Percentiles rank a stretch among this genome's conserved stretches.
Evolutionary conservation across 495 filamentous ascomycete species (phyloP).

Genomic region (Viridothelium virens): DNA sequence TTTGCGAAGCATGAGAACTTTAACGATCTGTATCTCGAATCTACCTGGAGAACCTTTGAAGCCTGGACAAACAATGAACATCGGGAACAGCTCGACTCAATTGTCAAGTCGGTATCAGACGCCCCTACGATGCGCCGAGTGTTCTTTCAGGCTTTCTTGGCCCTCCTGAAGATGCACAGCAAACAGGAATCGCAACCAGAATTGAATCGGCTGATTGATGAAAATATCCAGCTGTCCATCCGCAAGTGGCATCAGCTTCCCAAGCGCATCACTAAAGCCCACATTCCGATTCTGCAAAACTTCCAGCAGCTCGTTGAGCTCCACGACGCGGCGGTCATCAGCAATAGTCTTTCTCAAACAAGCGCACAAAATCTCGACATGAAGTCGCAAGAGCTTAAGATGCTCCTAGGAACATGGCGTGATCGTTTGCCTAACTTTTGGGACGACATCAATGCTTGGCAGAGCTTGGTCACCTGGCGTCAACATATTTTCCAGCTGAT

Average conservation of each 20-base stretch:
- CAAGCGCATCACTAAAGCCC: conserved; percentile 84
- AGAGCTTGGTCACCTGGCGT: conserved; percentile 96
- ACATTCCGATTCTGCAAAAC: conserved; percentile 90
- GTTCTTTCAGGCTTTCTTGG: conserved; percentile 98
- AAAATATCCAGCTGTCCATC: conserved; percentile 92
- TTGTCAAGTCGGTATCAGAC: conserved; percentile 94
- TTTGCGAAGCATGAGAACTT: conserved; percentile 99
- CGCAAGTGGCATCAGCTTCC: conserved; percentile 97
- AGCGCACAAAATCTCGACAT: conserved; percentile 78
- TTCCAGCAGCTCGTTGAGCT: conserved; percentile 99
- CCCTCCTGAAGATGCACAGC: conserved; percentile 80
- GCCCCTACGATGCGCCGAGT: conserved; percentile 85
- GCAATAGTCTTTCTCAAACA: conserved; percentile 75
- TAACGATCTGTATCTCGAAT: conserved; percentile 92
- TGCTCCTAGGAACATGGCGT: conserved; percentile 89
- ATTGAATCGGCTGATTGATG: conserved; percentile 84
- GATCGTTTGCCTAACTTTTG: conserved; percentile 94
- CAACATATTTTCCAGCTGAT: conserved; percentile 98
- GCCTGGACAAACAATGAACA: conserved; percentile 81
- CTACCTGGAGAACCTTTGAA: conserved; percentile 87
- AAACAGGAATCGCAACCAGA: conserved; percentile 74
- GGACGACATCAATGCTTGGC: conserved; percentile 99
- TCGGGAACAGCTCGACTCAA: conserved; percentile 76
- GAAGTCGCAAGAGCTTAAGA: conserved; percentile 91
- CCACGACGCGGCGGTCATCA: conserved; percentile 95